These are phyloP conservation scores for Ramaria rubella DNA, from an alignment of 768 basidiomycete genomes.

Conservation along the genomic window DNA sequence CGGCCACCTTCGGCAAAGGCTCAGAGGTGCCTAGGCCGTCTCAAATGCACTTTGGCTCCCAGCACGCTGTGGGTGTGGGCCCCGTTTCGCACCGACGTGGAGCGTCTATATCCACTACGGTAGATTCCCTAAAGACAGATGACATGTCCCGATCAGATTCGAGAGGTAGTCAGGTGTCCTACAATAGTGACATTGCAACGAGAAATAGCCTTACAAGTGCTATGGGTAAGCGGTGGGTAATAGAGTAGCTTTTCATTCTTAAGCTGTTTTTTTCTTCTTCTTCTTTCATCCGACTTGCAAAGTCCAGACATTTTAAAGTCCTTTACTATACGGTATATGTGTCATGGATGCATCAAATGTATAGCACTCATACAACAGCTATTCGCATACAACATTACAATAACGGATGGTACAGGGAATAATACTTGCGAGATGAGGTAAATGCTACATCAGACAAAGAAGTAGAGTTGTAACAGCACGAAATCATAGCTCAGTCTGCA, in stretches of 20 bases:
- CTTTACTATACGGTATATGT: slow-evolving; percentile 3
- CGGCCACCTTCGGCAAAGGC: slow-evolving; percentile 31
- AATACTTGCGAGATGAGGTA: not conserved
- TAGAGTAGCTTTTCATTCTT: slow-evolving; percentile 17
- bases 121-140: not conserved
- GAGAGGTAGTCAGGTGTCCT: slow-evolving; percentile 1
- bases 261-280: slow-evolving; percentile 2
- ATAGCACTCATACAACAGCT: not conserved
- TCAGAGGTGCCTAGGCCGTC: slow-evolving; percentile 31
- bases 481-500: not conserved
- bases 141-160: not conserved
- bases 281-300: not conserved
- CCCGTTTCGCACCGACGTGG: not conserved
- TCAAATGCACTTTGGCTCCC: slow-evolving; percentile 31
- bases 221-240: slow-evolving; percentile 24
- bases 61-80: slow-evolving; percentile 9
- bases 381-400: not conserved
- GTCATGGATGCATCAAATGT: not conserved
- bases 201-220: slow-evolving; percentile 3
- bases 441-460: slow-evolving; percentile 5
- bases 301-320: not conserved
- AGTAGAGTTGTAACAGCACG: not conserved
- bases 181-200: slow-evolving; percentile 10
- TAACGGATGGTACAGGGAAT: not conserved
- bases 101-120: not conserved